phyloP scores from a whole-genome alignment of 176 grass and related monocot species.

The Hyparrhenia diplandra region DNA sequence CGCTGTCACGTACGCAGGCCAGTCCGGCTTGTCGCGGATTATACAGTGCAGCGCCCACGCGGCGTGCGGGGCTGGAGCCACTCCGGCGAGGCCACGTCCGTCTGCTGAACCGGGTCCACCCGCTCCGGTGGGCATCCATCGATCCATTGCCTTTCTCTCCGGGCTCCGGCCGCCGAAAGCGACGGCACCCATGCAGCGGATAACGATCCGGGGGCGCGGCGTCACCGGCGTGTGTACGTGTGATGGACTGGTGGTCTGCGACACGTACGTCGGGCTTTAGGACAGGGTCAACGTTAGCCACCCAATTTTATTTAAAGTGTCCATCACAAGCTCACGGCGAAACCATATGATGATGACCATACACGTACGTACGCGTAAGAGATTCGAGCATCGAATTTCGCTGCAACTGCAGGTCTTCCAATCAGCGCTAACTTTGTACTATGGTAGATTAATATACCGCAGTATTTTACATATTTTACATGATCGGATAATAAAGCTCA shows the following conservation, averaged over 20 bases:
- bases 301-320: too few relatives aligned
- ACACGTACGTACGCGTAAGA: too few relatives aligned
- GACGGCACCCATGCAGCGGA: conserved; percentile 9
- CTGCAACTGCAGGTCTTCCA: too few relatives aligned
- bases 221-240: not conserved
- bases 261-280: not conserved
- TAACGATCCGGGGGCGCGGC: too few relatives aligned
- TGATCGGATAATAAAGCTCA: not conserved
- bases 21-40: not conserved
- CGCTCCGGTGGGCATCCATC: not conserved
- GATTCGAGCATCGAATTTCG: not conserved
- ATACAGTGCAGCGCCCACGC: not conserved
- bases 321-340: not conserved
- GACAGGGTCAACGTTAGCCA: not conserved
- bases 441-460: too few relatives aligned
- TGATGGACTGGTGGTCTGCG: not conserved
- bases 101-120: not conserved
- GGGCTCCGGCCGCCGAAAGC: not conserved
- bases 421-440: too few relatives aligned
- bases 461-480: not conserved
- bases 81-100: not conserved
- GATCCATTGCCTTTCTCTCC: not conserved
- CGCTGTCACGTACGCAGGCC: too few relatives aligned
- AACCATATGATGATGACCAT: not conserved
- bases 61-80: not conserved